Percentiles rank a stretch among this genome's conserved stretches.
phyloP scores from a whole-genome alignment of 2,329 filamentous ascomycete genomes.

The Xylariomycetidae sp. region DNA sequence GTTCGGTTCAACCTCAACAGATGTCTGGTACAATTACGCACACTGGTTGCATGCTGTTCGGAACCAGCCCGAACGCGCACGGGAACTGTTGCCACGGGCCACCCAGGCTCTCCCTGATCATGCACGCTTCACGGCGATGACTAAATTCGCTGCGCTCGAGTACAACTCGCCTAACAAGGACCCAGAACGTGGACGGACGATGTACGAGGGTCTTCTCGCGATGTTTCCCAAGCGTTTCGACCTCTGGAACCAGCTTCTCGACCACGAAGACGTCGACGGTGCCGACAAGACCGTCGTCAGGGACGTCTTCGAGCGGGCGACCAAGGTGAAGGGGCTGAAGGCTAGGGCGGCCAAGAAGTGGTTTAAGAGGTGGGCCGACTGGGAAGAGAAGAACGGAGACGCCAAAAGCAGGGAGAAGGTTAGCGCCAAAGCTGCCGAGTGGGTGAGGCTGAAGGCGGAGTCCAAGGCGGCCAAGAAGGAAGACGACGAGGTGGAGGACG shows the following conservation, averaged over 20 bases:
- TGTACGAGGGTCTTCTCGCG: conserved; percentile 83
- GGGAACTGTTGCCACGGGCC: conserved; percentile 75
- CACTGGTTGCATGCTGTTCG: conserved; percentile 80
- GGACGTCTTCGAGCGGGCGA: conserved; percentile 77
- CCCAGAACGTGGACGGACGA: conserved; percentile 84
- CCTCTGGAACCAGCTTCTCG: conserved; percentile 87
- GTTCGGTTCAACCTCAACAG: conserved; percentile 73
- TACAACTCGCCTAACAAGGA: conserved; percentile 81
- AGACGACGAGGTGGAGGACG: conserved; percentile 29
- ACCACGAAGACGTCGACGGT: conserved; percentile 66
- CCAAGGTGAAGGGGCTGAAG: conserved; percentile 67
- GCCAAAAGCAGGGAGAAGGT: conserved; percentile 67
- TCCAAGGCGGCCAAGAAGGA: conserved; percentile 27
- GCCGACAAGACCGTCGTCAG: conserved; percentile 54
- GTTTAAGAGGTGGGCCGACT: conserved; percentile 89
- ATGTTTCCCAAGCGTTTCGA: conserved; percentile 87
- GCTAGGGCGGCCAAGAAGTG: conserved; percentile 77
- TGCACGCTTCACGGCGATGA: conserved; percentile 66
- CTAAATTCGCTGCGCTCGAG: conserved; percentile 87
- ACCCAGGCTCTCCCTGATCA: conserved; percentile 74
- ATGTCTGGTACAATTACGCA: conserved; percentile 92
- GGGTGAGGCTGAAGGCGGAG: conserved; percentile 51
- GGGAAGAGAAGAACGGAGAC: conserved; percentile 73
- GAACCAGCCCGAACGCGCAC: conserved; percentile 66
- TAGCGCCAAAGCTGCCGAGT: conserved; percentile 65